A percentile compares a stretch with the other conserved stretches of the same genome.
These are phyloP conservation scores for Serendipita sp. DNA, from an alignment of 768 basidiomycete genomes.

Conservation along the genomic window DNA sequence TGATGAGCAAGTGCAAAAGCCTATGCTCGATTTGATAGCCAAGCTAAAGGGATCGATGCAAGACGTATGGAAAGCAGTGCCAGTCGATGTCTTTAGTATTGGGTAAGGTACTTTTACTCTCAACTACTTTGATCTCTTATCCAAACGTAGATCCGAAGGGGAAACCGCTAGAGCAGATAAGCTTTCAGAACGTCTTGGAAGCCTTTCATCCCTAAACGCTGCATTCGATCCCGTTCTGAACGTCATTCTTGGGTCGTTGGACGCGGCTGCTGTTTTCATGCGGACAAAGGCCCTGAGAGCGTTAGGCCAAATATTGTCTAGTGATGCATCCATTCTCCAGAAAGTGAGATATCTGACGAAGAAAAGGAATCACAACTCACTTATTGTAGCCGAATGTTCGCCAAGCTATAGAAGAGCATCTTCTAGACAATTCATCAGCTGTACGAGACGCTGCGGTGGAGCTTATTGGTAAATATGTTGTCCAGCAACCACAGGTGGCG, in stretches of 20 bases:
- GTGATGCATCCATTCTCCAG: conserved; percentile 69
- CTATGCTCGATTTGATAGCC: conserved; percentile 29
- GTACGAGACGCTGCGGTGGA: conserved; percentile 97
- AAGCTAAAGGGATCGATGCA: conserved; percentile 48
- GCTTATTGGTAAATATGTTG: conserved; percentile 92
- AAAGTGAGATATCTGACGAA: conserved; percentile 21
- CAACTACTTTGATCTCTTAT: not conserved
- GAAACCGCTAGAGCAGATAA: conserved; percentile 53
- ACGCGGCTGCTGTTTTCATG: conserved; percentile 78
- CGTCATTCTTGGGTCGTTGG: conserved; percentile 61
- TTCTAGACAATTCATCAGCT: conserved; percentile 80
- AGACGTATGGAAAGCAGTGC: conserved; percentile 55
- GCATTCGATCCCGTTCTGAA: conserved; percentile 76
- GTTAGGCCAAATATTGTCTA: conserved; percentile 74
- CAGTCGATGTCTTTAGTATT: conserved; percentile 63
- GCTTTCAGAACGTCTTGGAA: conserved; percentile 60
- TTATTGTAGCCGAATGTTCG: conserved; percentile 52
- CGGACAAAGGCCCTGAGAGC: conserved; percentile 88
- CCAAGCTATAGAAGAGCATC: conserved; percentile 72
- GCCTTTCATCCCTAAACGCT: conserved; percentile 54
- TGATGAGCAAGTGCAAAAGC: conserved; percentile 22
- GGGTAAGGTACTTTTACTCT: conserved; percentile 32
- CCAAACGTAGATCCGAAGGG: conserved; percentile 28
- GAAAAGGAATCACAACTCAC: not conserved
- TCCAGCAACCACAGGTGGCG: conserved; percentile 76